phyloP scores from a whole-genome alignment of 441 rosid species.

The Omphalea diandra region DNA sequence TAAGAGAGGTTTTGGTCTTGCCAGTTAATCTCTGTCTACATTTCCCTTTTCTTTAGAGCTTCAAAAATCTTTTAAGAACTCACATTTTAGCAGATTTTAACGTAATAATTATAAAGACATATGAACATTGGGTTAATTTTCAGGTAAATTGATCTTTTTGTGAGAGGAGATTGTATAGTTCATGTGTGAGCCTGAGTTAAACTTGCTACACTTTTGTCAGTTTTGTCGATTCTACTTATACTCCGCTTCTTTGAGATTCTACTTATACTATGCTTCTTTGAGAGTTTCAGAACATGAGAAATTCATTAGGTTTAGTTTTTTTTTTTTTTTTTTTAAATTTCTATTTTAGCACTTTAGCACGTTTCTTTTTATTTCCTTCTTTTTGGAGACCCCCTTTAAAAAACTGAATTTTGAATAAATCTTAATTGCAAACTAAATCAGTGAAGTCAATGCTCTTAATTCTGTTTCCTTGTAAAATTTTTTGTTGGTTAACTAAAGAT shows the following conservation, averaged over 20 bases:
- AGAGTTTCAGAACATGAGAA: background rate
- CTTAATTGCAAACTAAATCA: background rate
- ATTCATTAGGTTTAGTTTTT: background rate
- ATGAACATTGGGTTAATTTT: background rate
- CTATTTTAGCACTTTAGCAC: background rate
- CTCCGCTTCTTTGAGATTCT: background rate
- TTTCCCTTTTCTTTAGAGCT: background rate
- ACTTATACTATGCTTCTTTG: background rate
- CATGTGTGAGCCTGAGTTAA: background rate
- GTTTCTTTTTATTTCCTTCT: background rate
- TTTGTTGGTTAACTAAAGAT: background rate
- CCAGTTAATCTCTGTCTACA: background rate
- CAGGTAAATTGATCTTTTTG: background rate
- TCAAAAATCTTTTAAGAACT: background rate
- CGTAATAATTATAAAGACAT: background rate
- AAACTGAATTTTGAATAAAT: background rate
- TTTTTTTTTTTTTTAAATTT: background rate
- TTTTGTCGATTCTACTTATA: background rate
- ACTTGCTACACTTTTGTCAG: slow-evolving; percentile 3
- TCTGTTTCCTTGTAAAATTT: background rate
- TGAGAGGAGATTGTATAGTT: background rate
- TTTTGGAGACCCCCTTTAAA: background rate
- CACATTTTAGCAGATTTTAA: background rate
- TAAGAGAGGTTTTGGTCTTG: no score
- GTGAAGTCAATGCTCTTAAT: background rate